Base-by-base conservation (phyloP, 2,329 filamentous ascomycete species). In the Cladosporium sp. region DNA sequence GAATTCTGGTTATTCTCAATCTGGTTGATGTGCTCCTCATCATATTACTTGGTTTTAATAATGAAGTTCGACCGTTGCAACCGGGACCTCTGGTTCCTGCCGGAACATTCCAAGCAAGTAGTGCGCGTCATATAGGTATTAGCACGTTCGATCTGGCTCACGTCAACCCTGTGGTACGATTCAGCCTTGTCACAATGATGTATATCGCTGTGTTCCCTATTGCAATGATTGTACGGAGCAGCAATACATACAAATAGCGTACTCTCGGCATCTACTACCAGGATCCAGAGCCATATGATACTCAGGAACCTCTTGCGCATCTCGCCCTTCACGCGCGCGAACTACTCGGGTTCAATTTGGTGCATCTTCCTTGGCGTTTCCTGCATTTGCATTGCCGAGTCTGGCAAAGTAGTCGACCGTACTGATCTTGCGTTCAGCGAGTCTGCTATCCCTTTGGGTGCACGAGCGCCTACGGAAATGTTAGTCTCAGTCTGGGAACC, bases 221-320 rank as follows among this genome's bases (percentile, higher is more conserved):
- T 20, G 80, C 82, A 24, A 83, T 87, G 58, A 84, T 81, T 1
- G 82, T 87, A 72, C 81, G 86, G 25, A 83, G 86, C 67, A 87
- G 85, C 37, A 89, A 89, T 65, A 83, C 88, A 28, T 90, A 90
- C 66, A 86, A 89, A 67, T 86, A 90, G 65, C 78, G 84, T 6
- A 85, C 83, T 0, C 74, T 89, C 1, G 85, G 85, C 0, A 80
- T 86, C 32, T 83, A 85, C 58, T 72, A 66, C 58, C 47, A 19
- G 62, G 62, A 42, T 51, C 39, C 45, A n/a, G 25, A 52, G 35
- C 40, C 50, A 15, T 19, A 56, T 10, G 51, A 51, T 9, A 15
- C 22, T 4, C 63, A 20, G 57, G 58, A 15, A 61, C 62, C 15
- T 60, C 76, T 39, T 77, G 81, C 60, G 84, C 88, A 66, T 74